phyloP scores from a whole-genome alignment of 176 grass and related monocot genomes.

The Triticum dicoccoides region DNA sequence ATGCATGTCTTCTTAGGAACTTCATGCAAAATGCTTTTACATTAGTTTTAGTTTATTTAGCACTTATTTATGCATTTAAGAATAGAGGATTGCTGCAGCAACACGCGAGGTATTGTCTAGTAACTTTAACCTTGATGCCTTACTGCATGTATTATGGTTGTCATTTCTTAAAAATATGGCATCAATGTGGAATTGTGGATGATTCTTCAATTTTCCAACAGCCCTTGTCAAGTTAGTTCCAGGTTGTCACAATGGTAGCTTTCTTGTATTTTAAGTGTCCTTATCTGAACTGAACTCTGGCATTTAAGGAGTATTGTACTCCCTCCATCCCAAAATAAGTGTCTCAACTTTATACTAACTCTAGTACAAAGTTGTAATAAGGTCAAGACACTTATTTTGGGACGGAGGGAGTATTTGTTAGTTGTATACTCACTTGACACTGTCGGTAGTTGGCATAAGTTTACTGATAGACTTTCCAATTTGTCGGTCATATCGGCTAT shows the following conservation, averaged over 20 bases:
- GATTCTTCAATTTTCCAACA: not conserved
- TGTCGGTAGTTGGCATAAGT: conserved; percentile 64
- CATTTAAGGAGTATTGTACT: not conserved
- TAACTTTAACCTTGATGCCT: not conserved
- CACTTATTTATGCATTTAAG: too few relatives aligned
- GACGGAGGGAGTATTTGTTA: not conserved
- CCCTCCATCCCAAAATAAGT: too few relatives aligned
- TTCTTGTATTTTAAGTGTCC: conserved; percentile 6
- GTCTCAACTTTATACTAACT: too few relatives aligned
- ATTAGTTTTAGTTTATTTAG: too few relatives aligned
- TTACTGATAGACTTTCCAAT: conserved; percentile 73
- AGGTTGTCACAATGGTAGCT: not conserved
- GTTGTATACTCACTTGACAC: conserved; percentile 48
- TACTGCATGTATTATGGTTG: not conserved
- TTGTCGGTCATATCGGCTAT: conserved; percentile 52
- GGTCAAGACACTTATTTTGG: too few relatives aligned
- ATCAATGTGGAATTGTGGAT: not conserved
- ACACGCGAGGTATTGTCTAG: too few relatives aligned
- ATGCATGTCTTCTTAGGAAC: too few relatives aligned
- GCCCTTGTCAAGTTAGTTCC: not conserved
- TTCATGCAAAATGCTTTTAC: too few relatives aligned
- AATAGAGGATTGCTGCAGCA: too few relatives aligned
- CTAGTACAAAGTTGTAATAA: too few relatives aligned
- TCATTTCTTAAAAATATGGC: not conserved
- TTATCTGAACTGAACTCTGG: conserved; percentile 11